phyloP scores from a whole-genome alignment of 208 protist genomes.

The Sergeia podlipaevii region DNA sequence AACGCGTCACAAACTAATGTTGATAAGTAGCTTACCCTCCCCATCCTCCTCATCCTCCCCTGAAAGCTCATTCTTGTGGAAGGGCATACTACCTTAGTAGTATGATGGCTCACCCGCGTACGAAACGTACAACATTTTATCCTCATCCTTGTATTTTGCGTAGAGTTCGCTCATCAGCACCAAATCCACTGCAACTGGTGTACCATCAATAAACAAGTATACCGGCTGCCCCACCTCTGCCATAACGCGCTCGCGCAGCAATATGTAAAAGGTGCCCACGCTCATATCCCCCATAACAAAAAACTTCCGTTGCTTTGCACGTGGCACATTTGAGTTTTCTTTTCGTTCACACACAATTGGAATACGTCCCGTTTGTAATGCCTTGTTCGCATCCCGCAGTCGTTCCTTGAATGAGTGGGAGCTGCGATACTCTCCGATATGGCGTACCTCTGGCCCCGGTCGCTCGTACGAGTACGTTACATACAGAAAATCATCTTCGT shows the following conservation, averaged over 20 bases:
- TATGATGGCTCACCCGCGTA: constrained; percentile 76
- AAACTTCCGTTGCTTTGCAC: constrained; percentile 86
- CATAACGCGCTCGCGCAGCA: constrained; percentile 16
- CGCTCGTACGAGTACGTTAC: constrained; percentile 63
- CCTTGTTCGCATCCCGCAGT: constrained; percentile 39
- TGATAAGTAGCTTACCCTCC: no score
- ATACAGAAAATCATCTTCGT: constrained; percentile 88
- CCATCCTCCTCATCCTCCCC: no score
- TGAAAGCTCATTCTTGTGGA: no score
- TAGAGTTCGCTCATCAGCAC: constrained; percentile 52
- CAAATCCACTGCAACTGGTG: constrained; percentile 24
- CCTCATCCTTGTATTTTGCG: constrained; percentile 83
- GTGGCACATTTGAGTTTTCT: constrained; percentile 59
- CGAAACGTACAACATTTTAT: constrained; percentile 81
- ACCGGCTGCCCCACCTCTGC: constrained; percentile 14
- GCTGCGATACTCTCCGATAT: constrained; percentile 24
- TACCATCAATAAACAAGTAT: constrained; percentile 20
- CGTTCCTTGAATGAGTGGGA: constrained; percentile 46
- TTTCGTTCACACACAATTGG: constrained; percentile 91
- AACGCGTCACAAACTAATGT: no score
- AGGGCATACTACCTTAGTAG: no score
- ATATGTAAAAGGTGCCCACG: constrained; percentile 15
- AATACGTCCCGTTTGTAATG: constrained; percentile 63
- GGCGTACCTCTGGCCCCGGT: constrained; percentile 5
- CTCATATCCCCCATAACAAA: constrained; percentile 17